Percentiles rank a stretch among this genome's conserved stretches.
These are phyloP conservation scores for Trypanosoma lewisi DNA, from an alignment of 208 protist species.

Conservation along the genomic window DNA sequence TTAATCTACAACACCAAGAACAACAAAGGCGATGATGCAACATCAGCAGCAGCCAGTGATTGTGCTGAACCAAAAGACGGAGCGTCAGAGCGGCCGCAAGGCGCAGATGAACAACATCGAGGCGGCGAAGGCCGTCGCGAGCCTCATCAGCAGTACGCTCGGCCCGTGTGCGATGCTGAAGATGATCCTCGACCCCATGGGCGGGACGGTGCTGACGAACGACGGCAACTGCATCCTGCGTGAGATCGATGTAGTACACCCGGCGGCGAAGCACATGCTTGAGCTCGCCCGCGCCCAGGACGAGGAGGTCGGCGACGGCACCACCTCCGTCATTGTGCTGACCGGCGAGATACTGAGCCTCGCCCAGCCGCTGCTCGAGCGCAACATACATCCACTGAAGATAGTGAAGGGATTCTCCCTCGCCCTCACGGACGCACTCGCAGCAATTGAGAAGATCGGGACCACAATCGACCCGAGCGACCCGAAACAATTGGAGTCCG, in stretches of 20 bases:
- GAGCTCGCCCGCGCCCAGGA: constrained; percentile 99
- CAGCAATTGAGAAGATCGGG: constrained; percentile 91
- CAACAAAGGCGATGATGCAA: constrained; percentile 24
- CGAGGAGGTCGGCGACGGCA: constrained; percentile 99
- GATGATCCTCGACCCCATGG: constrained; percentile 99
- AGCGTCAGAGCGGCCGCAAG: constrained; percentile 96
- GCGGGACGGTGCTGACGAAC: constrained; percentile 99
- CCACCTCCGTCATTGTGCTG: constrained; percentile 99
- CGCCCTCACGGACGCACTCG: constrained; percentile 96
- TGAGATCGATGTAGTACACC: constrained; percentile 99
- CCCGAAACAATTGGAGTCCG: constrained; percentile 80
- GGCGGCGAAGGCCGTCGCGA: constrained; percentile 97
- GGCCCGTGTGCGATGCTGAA: constrained; percentile 99
- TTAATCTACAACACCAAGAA: neutral
- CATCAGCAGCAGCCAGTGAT: constrained; percentile 82
- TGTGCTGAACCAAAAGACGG: constrained; percentile 94
- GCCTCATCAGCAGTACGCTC: constrained; percentile 99
- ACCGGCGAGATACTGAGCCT: constrained; percentile 98
- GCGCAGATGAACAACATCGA: constrained; percentile 99
- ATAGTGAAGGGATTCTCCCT: constrained; percentile 97
- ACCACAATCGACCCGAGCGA: constrained; percentile 93
- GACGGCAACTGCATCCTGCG: constrained; percentile 99
- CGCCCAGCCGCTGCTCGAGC: constrained; percentile 97
- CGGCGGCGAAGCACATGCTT: constrained; percentile 99
- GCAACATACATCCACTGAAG: constrained; percentile 98